These are phyloP conservation scores for Diplodia seriata DNA, from an alignment of 2,329 filamentous ascomycete species.

Conservation along the genomic window DNA sequence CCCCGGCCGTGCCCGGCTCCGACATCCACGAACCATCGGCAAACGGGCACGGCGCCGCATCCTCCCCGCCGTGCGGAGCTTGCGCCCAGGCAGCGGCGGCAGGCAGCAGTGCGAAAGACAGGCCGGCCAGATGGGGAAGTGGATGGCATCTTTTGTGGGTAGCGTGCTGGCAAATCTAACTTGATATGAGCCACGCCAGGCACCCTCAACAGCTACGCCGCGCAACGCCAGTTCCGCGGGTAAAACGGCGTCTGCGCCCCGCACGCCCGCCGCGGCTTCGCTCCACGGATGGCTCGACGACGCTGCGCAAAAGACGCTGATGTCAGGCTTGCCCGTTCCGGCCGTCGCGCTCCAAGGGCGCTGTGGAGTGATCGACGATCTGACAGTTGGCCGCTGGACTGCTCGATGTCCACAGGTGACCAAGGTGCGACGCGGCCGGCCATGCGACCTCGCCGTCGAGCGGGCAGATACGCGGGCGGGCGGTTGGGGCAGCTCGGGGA, in stretches of 20 bases:
- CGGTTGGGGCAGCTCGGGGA: slow-evolving; percentile 16
- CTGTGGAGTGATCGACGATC: slow-evolving; percentile 25
- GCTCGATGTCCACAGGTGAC: slow-evolving; percentile 17
- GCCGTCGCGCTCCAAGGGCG: not conserved
- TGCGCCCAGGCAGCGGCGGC: slow-evolving; percentile 5
- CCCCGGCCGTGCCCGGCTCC: not conserved
- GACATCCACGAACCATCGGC: not conserved
- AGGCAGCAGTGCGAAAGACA: slow-evolving; percentile 15
- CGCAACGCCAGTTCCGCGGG: slow-evolving; percentile 5
- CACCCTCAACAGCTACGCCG: slow-evolving; percentile 6
- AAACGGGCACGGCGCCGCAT: not conserved
- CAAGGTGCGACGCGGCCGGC: slow-evolving; percentile 24
- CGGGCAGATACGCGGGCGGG: slow-evolving; percentile 5
- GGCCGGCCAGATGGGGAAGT: slow-evolving; percentile 16
- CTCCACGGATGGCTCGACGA: not conserved
- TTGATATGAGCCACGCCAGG: slow-evolving; percentile 19
- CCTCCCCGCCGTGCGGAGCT: not conserved
- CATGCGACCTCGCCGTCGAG: slow-evolving; percentile 13
- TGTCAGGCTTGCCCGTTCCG: slow-evolving; percentile 14
- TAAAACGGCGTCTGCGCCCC: slow-evolving; percentile 25
- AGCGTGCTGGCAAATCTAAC: slow-evolving; percentile 29
- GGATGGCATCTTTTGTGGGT: slow-evolving; percentile 16
- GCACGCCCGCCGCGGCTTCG: slow-evolving; percentile 4
- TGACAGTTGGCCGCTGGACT: not conserved
- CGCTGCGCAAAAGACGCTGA: slow-evolving; percentile 7